Conservation (phyloP, 2,329 filamentous ascomycete genomes). For the Colletotrichum trifolii region DNA sequence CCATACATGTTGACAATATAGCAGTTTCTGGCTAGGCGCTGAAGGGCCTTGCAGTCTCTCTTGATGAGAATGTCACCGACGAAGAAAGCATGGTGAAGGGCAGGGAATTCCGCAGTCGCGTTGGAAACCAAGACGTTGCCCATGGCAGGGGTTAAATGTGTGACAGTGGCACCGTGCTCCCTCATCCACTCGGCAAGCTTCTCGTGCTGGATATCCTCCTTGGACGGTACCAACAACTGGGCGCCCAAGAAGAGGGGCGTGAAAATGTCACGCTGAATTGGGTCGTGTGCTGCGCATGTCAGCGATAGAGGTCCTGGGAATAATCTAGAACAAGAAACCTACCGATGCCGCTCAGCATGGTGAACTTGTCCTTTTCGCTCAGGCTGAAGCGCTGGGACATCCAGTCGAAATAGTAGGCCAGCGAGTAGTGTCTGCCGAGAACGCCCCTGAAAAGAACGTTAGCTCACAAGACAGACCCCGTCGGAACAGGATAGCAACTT, state of each 20-base stretch:
- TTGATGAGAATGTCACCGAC: conserved; percentile 92
- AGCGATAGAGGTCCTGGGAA: conserved; percentile 42
- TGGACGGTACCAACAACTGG: conserved; percentile 24
- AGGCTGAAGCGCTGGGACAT: conserved; percentile 88
- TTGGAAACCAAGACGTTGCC: conserved; percentile 93
- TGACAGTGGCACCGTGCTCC: conserved; percentile 77
- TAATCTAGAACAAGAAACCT: neutral
- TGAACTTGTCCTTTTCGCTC: conserved; percentile 78
- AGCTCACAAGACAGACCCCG: neutral
- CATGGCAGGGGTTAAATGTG: conserved; percentile 95
- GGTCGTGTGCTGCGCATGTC: too few species aligned
- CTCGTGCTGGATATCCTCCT: conserved; percentile 87
- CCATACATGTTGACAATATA: conserved; percentile 89
- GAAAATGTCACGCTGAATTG: conserved; percentile 71
- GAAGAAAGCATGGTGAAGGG: conserved; percentile 84
- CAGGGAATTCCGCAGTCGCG: conserved; percentile 79
- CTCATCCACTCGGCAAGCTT: conserved; percentile 89
- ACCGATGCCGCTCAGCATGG: conserved; percentile 79
- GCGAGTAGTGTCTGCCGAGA: conserved; percentile 83
- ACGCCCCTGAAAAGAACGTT: conserved; percentile 65
- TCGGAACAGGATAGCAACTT: neutral
- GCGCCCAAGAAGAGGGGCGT: conserved; percentile 83
- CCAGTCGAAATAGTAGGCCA: conserved; percentile 91
- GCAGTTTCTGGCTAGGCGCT: conserved; percentile 78
- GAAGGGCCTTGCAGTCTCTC: conserved; percentile 81